A percentile compares a stretch with the other conserved stretches of the same genome.
phyloP scores from a whole-genome alignment of 164 flowering plant species.

The Aristolochia californica region DNA sequence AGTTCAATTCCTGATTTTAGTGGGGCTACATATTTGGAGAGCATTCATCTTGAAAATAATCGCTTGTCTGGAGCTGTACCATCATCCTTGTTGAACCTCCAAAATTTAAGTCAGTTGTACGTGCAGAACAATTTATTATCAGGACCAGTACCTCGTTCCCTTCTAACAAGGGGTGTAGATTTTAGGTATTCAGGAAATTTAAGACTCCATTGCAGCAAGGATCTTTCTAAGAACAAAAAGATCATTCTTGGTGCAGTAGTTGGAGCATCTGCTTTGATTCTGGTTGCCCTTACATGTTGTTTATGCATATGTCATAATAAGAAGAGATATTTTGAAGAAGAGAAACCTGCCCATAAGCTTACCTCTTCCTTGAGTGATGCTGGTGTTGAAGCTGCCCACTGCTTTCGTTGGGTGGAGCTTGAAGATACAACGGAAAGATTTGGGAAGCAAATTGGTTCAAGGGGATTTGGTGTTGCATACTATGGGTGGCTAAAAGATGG shows the following conservation, averaged over 20 bases:
- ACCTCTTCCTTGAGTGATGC: slow-evolving; percentile 39
- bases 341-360: slow-evolving; percentile 46
- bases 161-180: slow-evolving; percentile 35
- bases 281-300: slow-evolving; percentile 46
- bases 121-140: slow-evolving; percentile 77
- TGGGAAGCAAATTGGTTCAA: slow-evolving; percentile 83
- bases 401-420: slow-evolving; percentile 63
- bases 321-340: slow-evolving; percentile 32
- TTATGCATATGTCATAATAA: slow-evolving; percentile 33
- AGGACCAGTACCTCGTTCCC: slow-evolving; percentile 61
- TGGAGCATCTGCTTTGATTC: slow-evolving; percentile 54
- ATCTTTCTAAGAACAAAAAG: slow-evolving; percentile 20
- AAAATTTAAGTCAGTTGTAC: slow-evolving; percentile 75
- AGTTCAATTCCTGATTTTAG: slow-evolving; percentile 88
- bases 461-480: slow-evolving; percentile 91
- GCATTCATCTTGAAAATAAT: slow-evolving; percentile 91
- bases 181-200: slow-evolving; percentile 72
- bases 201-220: slow-evolving; percentile 42
- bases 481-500: slow-evolving; percentile 83
- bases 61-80: slow-evolving; percentile 73
- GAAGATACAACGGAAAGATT: slow-evolving; percentile 71
- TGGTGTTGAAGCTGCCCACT: slow-evolving; percentile 67
- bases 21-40: slow-evolving; percentile 51
- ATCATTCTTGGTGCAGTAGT: slow-evolving; percentile 50
- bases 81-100: slow-evolving; percentile 50